phyloP scores from a whole-genome alignment of 202 grass and related monocot species.

The Dendrocalamus latiflorus region DNA sequence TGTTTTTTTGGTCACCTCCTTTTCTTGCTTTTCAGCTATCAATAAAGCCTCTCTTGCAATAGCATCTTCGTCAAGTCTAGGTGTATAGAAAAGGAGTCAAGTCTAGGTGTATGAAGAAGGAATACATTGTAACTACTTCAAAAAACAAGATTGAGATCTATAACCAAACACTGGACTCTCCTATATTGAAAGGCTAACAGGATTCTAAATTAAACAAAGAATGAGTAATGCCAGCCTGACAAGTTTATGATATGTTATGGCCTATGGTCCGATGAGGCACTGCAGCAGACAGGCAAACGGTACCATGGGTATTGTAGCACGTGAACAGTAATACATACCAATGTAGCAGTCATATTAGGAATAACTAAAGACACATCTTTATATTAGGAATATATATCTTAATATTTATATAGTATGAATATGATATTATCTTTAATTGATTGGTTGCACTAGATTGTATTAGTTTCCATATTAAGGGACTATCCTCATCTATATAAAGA shows the following conservation, averaged over 20 bases:
- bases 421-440: too few species aligned
- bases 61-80: constrained; percentile 48
- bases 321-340: too few species aligned
- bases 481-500: too few species aligned
- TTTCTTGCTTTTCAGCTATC: constrained; percentile 64
- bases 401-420: too few species aligned
- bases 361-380: too few species aligned
- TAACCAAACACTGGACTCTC: background rate
- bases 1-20: constrained; percentile 50
- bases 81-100: constrained; percentile 23
- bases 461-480: too few species aligned
- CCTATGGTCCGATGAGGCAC: too few species aligned
- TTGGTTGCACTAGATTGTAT: too few species aligned
- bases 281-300: too few species aligned
- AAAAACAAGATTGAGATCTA: background rate
- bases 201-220: background rate
- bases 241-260: background rate
- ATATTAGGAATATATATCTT: too few species aligned
- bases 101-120: constrained; percentile 28
- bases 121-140: background rate
- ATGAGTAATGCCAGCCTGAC: constrained; percentile 5
- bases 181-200: constrained; percentile 1
- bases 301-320: too few species aligned
- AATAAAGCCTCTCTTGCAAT: constrained; percentile 48
- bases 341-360: too few species aligned